Base-by-base conservation (phyloP, 495 filamentous ascomycete genomes). In the Rostrohypoxylon terebratum region DNA sequence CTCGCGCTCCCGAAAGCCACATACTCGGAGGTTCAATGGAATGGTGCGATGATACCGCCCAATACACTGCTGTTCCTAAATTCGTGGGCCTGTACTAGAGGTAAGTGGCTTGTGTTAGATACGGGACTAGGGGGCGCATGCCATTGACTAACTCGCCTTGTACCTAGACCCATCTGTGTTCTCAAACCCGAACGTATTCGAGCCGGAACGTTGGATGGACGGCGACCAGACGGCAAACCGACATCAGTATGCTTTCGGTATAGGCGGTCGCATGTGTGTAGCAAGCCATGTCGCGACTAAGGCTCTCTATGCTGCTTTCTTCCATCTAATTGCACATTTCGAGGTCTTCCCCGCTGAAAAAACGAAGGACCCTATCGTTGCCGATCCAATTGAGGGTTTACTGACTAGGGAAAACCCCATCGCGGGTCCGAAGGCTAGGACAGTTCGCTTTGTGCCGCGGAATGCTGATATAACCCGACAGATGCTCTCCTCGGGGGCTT, bases 201-300 rank as follows among this genome's bases (percentile, higher is more conserved):
- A 82, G 8, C 87, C 90, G 0, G 90, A 92, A 65, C 88, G 91
- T 34, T 93, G 90, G 73, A 82, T 93, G 34, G 83, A 86, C 5
- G 65, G 59, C 25, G 65, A 69, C 25, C 71, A 73, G 36, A 77
- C 83, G 21, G 75, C 79, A 10, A 88, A 90, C 33, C 80, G 84
- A 0, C 90, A 90, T 7, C 90, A 92, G 72, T 93, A 91, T 71
- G 89, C 82, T 31, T 92, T 91, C 74, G 90, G 90, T 4, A 90
- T 90, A 1, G 90, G 90, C 0, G 87, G 85, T 11, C 83, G 90
- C 33, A 91, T 92, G 89, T 92, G 90, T 77, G 87, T 87, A 20
- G 90, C 90, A 9, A 87, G 84, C 4, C 89, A 91, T 51, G 82
- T 92, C 6, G 90, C 89, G 0, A 92, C 91, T 74, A 84, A 90